Evolutionary conservation across 352 stramenopile genomes (phyloP).

Genomic region (Bremia lactucae): DNA sequence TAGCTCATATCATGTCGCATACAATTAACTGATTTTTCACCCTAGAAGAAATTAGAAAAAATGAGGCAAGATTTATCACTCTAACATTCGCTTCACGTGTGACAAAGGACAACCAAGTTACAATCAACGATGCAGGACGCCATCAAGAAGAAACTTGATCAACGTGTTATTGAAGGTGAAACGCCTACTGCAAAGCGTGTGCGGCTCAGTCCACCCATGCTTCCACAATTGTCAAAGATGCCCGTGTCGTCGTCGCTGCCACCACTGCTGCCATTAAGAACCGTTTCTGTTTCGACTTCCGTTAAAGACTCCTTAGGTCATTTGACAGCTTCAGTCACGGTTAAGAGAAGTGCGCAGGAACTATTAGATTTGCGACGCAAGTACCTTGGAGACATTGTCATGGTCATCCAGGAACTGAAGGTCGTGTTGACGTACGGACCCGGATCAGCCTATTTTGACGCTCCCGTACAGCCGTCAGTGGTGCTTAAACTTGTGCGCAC

Average conservation of each 20-base stretch:
- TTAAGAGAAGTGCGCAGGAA: slow-evolving; percentile 8
- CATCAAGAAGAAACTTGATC: slow-evolving; percentile 6
- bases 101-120: not conserved
- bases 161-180: not conserved
- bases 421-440: slow-evolving; percentile 18
- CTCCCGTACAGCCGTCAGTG: slow-evolving; percentile 8
- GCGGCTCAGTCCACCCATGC: slow-evolving; percentile 12
- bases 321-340: not conserved
- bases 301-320: not conserved
- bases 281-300: not conserved
- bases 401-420: slow-evolving; percentile 27
- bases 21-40: not conserved
- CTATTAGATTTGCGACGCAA: slow-evolving; percentile 16
- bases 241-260: slow-evolving; percentile 2
- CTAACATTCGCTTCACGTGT: not conserved
- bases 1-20: not conserved
- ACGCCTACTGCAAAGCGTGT: slow-evolving; percentile 14
- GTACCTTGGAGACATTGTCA: slow-evolving; percentile 19
- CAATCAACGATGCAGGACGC: slow-evolving; percentile 6
- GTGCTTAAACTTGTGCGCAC: slow-evolving; percentile 27
- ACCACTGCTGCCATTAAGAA: slow-evolving; percentile 9
- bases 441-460: slow-evolving; percentile 9
- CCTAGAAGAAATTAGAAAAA: not conserved
- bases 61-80: not conserved
- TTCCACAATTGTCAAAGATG: slow-evolving; percentile 1